Evolutionary conservation across 768 basidiomycete genomes (phyloP).

Genomic region (Crucibulum laeve): DNA sequence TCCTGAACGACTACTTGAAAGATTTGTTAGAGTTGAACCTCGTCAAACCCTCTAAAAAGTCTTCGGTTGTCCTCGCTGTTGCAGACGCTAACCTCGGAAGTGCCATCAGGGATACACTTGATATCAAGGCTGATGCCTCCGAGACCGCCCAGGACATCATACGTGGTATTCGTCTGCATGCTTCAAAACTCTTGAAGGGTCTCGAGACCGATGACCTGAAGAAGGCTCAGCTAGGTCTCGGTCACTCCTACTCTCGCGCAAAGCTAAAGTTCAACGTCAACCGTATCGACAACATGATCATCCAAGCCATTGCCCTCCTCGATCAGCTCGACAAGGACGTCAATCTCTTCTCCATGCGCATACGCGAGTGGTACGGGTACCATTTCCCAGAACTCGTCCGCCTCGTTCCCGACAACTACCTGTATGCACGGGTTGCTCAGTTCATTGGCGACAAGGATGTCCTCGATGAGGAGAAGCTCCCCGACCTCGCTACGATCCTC

Average conservation of each 20-base stretch:
- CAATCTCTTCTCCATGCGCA: constrained; percentile 97
- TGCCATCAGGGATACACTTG: constrained; percentile 69
- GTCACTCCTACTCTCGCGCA: constrained; percentile 95
- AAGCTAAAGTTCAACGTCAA: constrained; percentile 99
- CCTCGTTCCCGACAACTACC: constrained; percentile 90
- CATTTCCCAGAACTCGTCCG: constrained; percentile 97
- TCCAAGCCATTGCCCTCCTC: constrained; percentile 96
- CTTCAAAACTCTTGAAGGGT: constrained; percentile 83
- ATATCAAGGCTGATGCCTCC: constrained; percentile 75
- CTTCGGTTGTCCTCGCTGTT: constrained; percentile 71
- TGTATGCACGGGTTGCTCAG: constrained; percentile 82
- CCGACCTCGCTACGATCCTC: constrained; percentile 72
- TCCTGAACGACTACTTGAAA: constrained; percentile 80
- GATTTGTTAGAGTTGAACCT: constrained; percentile 86
- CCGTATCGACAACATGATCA: constrained; percentile 98
- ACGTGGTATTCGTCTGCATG: constrained; percentile 90
- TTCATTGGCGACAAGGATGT: constrained; percentile 89
- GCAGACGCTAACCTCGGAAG: constrained; percentile 71
- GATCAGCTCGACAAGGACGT: constrained; percentile 99
- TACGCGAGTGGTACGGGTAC: constrained; percentile 98
- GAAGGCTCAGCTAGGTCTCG: constrained; percentile 93
- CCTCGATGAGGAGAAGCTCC: constrained; percentile 73
- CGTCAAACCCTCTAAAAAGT: constrained; percentile 67
- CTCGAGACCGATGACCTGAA: constrained; percentile 84
- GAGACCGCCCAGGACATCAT: constrained; percentile 81